Percentiles rank a stretch among this genome's conserved stretches.
These are phyloP conservation scores for Aspergillus texensis DNA, from an alignment of 2,329 filamentous ascomycete species.

Conservation along the genomic window DNA sequence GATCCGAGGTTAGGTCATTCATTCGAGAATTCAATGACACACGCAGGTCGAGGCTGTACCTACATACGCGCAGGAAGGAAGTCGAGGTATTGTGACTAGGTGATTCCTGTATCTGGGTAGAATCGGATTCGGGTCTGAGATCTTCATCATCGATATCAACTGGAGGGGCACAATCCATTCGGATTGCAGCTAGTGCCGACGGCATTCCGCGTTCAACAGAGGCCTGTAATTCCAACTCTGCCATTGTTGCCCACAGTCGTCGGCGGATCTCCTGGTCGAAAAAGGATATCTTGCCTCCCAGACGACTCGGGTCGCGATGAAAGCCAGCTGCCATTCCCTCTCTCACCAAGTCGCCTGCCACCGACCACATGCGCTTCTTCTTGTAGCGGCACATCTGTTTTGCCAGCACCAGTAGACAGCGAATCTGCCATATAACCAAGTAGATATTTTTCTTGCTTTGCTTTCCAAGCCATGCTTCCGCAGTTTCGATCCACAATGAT, in stretches of 20 bases:
- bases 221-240: neutral
- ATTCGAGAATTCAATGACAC: neutral
- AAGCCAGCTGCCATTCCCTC: conserved; percentile 54
- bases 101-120: neutral
- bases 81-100: neutral
- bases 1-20: neutral
- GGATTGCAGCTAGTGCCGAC: neutral
- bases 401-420: conserved; percentile 51
- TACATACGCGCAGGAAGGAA: neutral
- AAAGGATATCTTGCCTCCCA: conserved; percentile 38
- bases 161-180: neutral
- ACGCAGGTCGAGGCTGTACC: neutral
- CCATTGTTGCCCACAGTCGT: neutral
- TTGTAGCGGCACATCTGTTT: conserved; percentile 53
- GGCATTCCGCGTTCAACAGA: neutral
- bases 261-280: conserved; percentile 52
- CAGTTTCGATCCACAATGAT: neutral
- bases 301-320: conserved; percentile 50
- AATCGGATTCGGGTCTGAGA: neutral
- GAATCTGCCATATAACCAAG: conserved; percentile 52
- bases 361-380: conserved; percentile 54
- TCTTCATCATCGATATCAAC: neutral
- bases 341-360: conserved; percentile 50
- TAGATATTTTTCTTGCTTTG: conserved; percentile 56
- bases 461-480: neutral